A percentile compares a stretch with the other conserved stretches of the same genome.
phyloP scores from a whole-genome alignment of 768 basidiomycete genomes.

The Leccinum uliginosum region DNA sequence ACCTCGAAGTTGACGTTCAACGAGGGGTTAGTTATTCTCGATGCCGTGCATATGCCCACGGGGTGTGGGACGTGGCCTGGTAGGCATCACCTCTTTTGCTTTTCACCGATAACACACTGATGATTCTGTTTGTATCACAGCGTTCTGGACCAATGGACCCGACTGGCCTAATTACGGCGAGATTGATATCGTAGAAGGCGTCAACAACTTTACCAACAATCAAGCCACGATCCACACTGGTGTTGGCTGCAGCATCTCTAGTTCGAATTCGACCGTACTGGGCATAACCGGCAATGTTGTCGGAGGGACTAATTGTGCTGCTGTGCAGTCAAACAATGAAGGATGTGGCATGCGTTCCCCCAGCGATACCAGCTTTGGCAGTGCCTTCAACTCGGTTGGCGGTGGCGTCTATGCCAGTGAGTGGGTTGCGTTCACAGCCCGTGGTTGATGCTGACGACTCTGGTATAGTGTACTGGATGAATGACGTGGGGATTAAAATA shows the following conservation, averaged over 20 bases:
- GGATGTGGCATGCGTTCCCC: slow-evolving; percentile 77
- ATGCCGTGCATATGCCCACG: slow-evolving; percentile 84
- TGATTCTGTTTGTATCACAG: slow-evolving; percentile 16
- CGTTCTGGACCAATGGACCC: slow-evolving; percentile 50
- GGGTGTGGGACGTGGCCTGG: slow-evolving; percentile 87
- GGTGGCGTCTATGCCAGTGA: slow-evolving; percentile 90
- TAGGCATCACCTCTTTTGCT: slow-evolving; percentile 11
- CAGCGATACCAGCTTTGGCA: slow-evolving; percentile 67
- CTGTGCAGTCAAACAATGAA: slow-evolving; percentile 61
- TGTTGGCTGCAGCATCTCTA: slow-evolving; percentile 62
- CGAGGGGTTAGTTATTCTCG: slow-evolving; percentile 72
- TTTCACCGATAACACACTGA: background rate
- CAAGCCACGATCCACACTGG: slow-evolving; percentile 81
- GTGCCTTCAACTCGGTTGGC: slow-evolving; percentile 76
- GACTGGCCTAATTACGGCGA: slow-evolving; percentile 53
- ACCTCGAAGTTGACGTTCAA: slow-evolving; percentile 57
- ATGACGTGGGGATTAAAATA: slow-evolving; percentile 75
- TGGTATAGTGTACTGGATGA: slow-evolving; percentile 15
- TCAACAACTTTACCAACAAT: slow-evolving; percentile 74
- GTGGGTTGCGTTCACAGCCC: slow-evolving; percentile 27
- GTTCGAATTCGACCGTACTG: slow-evolving; percentile 42
- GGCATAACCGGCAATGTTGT: slow-evolving; percentile 62
- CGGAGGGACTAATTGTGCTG: slow-evolving; percentile 69
- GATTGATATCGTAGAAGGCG: slow-evolving; percentile 84
- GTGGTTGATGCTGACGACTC: background rate